Base-by-base conservation (phyloP, 2,329 filamentous ascomycete genomes). In the Sarocladium strictum region DNA sequence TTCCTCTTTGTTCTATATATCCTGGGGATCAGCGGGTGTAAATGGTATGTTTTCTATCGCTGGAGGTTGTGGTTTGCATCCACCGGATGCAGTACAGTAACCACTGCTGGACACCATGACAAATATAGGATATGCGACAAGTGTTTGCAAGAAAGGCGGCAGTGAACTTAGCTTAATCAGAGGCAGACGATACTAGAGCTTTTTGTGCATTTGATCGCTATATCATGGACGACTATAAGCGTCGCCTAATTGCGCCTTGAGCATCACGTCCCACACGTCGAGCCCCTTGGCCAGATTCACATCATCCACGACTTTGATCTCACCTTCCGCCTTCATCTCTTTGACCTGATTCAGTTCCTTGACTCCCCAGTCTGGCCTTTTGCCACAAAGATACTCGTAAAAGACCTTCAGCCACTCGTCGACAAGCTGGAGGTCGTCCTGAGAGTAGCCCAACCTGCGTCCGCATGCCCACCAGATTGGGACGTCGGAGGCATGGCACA, bases 391-490 rank as follows among this genome's bases (percentile, higher is more conserved):
- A 24, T 27, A 47, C 24, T 47, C 5, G 17, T 47, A 27, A 29
- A 47, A 47, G 27, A 24, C 23, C 14, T 47, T 29, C 24, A 47
- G 9, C 43, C 43, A 47, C 3, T 47, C 43, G 23, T 15, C 29
- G 11, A 27, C 43, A 14, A 47, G 10, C 5, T 47, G 23, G 14
- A 47, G 43, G n/a, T 47, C 43, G 3, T 5, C 24, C n/a, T 47
- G 43, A 23, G 5, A 10, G n/a, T 27, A 47, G 7, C 43, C 43
- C 3, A 15, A 5, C 21, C 43, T 4, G 7, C 10, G 7, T 10
- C 43, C 43, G 29, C 21, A 11, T n/a, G 43, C 43, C 43, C 43
- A 47, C 43, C 43, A 47, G 23, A 47, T 29, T 6, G 43, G 43
- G n/a, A 47, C 24, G 29, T 47, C 43, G 4, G 43, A 27, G 23